A percentile compares a stretch with the other conserved stretches of the same genome.
phyloP scores from a whole-genome alignment of 208 protist species.

The Eutreptiella sp. region DNA sequence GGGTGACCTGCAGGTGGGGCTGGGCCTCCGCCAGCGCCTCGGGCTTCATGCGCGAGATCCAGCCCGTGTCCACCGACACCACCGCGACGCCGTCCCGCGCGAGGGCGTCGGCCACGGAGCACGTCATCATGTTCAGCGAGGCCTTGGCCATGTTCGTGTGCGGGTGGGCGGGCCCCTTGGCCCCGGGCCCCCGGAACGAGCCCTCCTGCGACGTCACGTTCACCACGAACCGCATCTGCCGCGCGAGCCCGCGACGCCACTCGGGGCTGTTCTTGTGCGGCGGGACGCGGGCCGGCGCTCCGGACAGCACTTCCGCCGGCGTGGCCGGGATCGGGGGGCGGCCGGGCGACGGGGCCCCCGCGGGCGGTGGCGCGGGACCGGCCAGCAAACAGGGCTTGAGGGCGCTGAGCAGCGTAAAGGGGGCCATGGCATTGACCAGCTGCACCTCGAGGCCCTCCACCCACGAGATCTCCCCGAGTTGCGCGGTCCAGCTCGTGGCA shows the following conservation, averaged over 20 bases:
- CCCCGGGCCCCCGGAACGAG: conserved; percentile 48
- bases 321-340: not conserved
- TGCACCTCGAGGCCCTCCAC: conserved; percentile 4
- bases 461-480: conserved; percentile 31
- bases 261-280: not conserved
- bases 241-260: no score
- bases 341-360: no score
- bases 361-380: not conserved
- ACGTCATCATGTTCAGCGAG: conserved; percentile 77
- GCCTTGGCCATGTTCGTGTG: conserved; percentile 81
- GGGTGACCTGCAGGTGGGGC: conserved; percentile 20
- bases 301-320: not conserved
- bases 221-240: not conserved
- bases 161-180: conserved; percentile 57
- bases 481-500: conserved; percentile 31
- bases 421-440: conserved; percentile 12
- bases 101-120: conserved; percentile 33
- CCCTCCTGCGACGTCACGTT: conserved; percentile 14
- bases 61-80: conserved; percentile 66
- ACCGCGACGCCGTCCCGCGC: conserved; percentile 49
- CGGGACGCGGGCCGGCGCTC: not conserved
- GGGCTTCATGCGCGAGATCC: no score
- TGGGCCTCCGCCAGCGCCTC: no score
- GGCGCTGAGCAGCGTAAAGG: not conserved
- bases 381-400: not conserved